Evolutionary conservation across 2,329 filamentous ascomycete species (phyloP).

Genomic region (Endoconidiophora polonica): DNA sequence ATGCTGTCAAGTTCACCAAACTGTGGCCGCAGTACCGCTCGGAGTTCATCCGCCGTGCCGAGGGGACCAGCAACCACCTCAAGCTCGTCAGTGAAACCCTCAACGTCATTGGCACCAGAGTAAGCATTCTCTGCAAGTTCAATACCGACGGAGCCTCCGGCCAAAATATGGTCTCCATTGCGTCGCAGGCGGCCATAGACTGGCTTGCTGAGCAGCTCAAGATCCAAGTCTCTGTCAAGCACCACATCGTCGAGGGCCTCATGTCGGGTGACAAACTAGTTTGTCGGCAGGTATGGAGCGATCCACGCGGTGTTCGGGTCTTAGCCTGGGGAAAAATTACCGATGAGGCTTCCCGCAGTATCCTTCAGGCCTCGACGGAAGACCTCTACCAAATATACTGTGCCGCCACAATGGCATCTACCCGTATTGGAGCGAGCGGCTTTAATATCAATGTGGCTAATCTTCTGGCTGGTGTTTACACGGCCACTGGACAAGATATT

Average conservation of each 20-base stretch:
- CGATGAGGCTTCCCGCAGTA: neutral
- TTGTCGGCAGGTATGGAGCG: neutral
- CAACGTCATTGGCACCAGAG: neutral
- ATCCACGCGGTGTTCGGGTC: slow-evolving; percentile 1
- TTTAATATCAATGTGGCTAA: neutral
- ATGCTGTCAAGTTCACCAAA: slow-evolving; percentile 2
- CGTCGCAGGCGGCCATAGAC: neutral
- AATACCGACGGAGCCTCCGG: neutral
- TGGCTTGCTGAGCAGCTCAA: neutral
- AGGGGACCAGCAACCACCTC: neutral
- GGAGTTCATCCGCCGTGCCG: neutral
- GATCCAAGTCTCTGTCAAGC: neutral
- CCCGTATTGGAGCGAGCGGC: neutral
- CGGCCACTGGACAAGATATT: slow-evolving; percentile 6
- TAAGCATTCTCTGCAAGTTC: neutral
- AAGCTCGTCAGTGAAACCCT: neutral
- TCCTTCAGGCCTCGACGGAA: neutral
- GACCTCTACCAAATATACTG: neutral
- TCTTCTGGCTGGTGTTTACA: slow-evolving; percentile 1
- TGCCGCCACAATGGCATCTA: too few species aligned
- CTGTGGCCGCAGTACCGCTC: neutral
- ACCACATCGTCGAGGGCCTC: neutral
- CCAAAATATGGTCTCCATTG: slow-evolving; percentile 6
- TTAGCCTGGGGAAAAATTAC: slow-evolving; percentile 6
- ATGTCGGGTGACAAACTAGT: neutral